Evolutionary conservation across 805 yeast genomes (phyloP).

Genomic region (Saturnispora saitoi): DNA sequence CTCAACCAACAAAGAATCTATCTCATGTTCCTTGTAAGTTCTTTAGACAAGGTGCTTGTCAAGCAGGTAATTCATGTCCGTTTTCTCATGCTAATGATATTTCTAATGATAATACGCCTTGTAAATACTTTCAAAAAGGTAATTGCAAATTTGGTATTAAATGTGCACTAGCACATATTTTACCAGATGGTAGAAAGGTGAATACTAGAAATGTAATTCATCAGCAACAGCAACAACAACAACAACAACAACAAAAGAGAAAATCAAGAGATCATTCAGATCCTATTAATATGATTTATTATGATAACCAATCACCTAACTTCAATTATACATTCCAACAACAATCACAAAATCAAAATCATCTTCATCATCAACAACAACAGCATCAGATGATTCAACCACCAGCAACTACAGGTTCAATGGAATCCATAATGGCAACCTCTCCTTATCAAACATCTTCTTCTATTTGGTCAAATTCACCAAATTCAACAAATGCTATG

Average conservation of each 20-base stretch:
- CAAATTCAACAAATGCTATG: not conserved
- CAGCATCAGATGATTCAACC: slow-evolving; percentile 1
- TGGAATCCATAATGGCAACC: slow-evolving; percentile 14
- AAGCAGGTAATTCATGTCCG: slow-evolving; percentile 89
- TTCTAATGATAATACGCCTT: slow-evolving; percentile 49
- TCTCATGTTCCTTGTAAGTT: slow-evolving; percentile 97
- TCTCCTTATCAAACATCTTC: slow-evolving; percentile 20
- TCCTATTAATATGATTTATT: not conserved
- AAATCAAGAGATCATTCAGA: slow-evolving; percentile 1
- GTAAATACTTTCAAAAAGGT: slow-evolving; percentile 95
- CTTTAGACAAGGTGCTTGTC: slow-evolving; percentile 86
- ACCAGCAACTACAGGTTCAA: slow-evolving; percentile 9
- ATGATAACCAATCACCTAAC: not conserved
- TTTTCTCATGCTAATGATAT: slow-evolving; percentile 71
- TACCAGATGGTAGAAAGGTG: slow-evolving; percentile 82
- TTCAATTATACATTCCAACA: not conserved
- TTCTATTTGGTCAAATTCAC: slow-evolving; percentile 10
- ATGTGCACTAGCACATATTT: slow-evolving; percentile 87
- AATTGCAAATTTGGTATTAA: slow-evolving; percentile 91
- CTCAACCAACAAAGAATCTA: slow-evolving; percentile 33
- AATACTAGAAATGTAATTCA: slow-evolving; percentile 37
- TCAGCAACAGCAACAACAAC: no score
- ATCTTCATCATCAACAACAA: no score
- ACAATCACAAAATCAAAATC: not conserved
- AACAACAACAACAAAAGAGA: not conserved